Evolutionary conservation across 2,329 filamentous ascomycete genomes (phyloP).

Genomic region (Botrytis squamosa): DNA sequence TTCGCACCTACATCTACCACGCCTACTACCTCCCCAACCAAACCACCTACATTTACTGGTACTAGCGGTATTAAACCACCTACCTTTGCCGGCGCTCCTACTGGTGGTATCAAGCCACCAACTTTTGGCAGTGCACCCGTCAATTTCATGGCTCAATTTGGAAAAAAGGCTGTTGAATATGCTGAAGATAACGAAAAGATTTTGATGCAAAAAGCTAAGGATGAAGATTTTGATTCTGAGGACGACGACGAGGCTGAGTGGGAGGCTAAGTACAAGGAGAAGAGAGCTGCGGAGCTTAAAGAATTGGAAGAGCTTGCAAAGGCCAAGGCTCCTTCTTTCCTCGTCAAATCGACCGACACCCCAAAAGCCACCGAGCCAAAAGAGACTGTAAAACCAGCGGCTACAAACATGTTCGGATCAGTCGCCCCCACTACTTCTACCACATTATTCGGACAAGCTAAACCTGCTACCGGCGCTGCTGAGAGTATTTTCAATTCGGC

Average conservation of each 20-base stretch:
- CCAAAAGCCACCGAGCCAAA: constrained; percentile 3
- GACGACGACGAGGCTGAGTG: constrained; percentile 37
- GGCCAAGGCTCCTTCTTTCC: constrained; percentile 26
- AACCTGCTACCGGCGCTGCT: constrained; percentile 41
- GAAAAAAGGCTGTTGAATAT: constrained; percentile 26
- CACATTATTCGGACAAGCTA: constrained; percentile 38
- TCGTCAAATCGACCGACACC: constrained; percentile 18
- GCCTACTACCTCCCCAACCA: constrained; percentile 21
- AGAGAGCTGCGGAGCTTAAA: constrained; percentile 27
- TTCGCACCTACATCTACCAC: constrained; percentile 5
- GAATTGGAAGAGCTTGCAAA: constrained; percentile 30
- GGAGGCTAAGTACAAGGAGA: constrained; percentile 30
- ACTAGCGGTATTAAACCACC: constrained; percentile 16
- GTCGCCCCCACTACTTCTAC: constrained; percentile 17
- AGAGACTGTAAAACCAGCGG: constrained; percentile 14
- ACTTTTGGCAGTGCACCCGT: constrained; percentile 29
- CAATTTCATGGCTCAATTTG: constrained; percentile 35
- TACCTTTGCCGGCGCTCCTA: constrained; percentile 7
- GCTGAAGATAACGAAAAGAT: constrained; percentile 30
- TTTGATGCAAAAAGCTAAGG: constrained; percentile 34
- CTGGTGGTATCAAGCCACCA: constrained; percentile 31
- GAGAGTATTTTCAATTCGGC: constrained; percentile 30
- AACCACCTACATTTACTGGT: constrained; percentile 19
- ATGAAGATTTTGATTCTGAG: constrained; percentile 36
- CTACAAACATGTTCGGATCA: neutral